A percentile compares a stretch with the other conserved stretches of the same genome.
These are phyloP conservation scores for Geranium rotundifolium DNA, from an alignment of 345 rosid genomes.

Conservation along the genomic window DNA sequence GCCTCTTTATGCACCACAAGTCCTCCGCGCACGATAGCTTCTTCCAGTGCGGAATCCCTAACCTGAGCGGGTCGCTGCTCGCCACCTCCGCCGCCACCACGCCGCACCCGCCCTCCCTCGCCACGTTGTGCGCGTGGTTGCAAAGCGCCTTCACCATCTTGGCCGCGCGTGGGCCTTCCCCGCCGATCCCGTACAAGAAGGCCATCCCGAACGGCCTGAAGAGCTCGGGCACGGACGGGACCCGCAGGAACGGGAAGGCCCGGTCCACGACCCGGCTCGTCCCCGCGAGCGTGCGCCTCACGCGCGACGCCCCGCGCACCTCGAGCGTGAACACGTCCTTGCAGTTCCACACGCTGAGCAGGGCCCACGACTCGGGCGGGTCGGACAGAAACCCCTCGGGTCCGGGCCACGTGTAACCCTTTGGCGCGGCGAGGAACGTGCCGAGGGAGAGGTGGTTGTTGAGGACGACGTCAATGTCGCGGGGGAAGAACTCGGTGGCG, in stretches of 20 bases:
- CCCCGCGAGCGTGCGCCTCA: slow-evolving; percentile 45
- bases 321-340: slow-evolving; percentile 65
- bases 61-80: slow-evolving; percentile 13
- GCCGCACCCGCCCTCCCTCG: slow-evolving; percentile 48
- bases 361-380: slow-evolving; percentile 84
- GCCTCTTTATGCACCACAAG: slow-evolving; percentile 71
- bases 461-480: slow-evolving; percentile 76
- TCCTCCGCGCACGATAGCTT: slow-evolving; percentile 58
- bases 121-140: slow-evolving; percentile 75
- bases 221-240: slow-evolving; percentile 82
- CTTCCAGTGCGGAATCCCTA: slow-evolving; percentile 70
- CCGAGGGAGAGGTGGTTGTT: slow-evolving; percentile 63
- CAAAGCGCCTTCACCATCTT: slow-evolving; percentile 58
- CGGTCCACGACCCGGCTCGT: slow-evolving; percentile 56
- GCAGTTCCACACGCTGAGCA: slow-evolving; percentile 77
- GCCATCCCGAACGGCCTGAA: slow-evolving; percentile 72
- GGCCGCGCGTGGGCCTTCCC: slow-evolving; percentile 67
- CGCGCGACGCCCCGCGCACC: slow-evolving; percentile 60
- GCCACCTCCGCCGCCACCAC: slow-evolving; percentile 75
- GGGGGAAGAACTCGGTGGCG: slow-evolving; percentile 90
- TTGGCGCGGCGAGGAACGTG: slow-evolving; percentile 72
- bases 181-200: slow-evolving; percentile 86
- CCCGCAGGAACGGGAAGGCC: slow-evolving; percentile 54
- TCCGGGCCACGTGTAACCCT: slow-evolving; percentile 49
- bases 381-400: slow-evolving; percentile 42